Evolutionary conservation across 73 alveolate species (phyloP), one percentile per base, ranked within the genome.

Genomic region (Diophrys appendiculata): DNA sequence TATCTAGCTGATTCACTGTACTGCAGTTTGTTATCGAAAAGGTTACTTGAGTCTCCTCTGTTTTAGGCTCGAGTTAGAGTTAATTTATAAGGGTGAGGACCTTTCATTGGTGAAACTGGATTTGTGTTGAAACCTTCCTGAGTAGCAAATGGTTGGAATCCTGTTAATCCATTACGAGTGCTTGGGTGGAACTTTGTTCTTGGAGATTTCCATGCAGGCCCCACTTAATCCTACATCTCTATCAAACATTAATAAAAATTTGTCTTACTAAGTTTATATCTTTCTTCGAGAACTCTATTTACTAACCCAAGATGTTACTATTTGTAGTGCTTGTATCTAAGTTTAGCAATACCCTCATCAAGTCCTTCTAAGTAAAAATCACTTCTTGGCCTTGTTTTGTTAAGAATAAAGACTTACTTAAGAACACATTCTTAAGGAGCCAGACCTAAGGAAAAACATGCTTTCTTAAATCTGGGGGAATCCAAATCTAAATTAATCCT

Each of bases 381-480:
- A 25, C 54, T 23, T 54, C 5, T 18, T 3, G 31, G 75, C 5
- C 25, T 31, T 60, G 25, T 52, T 52, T 27, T 2, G 25, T 23
- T 60, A 23, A 60, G 18, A 11, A 3, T 23, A 60, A 2, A 31
- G 71, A 68, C 29, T 29, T 73, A 81, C 90, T 67, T 75, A n/a
- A 75, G 69, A 22, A 14, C 24, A 56, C 85, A 83, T 68, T 83
- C 91, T 0, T 60, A 52, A 0, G 33, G 25, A 31, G 76, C 1
- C 0, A 83, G 34, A 1, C 91, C 91, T n/a, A 83, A 54, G 52
- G 69, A 60, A 14, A 32, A 0, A 24, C 78, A 52, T 55, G 91
- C 91, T 27, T 27, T 2, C 33, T 5, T 32, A 27, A 83, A 52
- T 65, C 91, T 60, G 0, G 91, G 91, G 24, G 91, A 83, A 31